Evolutionary conservation across 768 basidiomycete species (phyloP), one percentile per base, ranked within the genome.

Genomic region (Tylopilus balloui): DNA sequence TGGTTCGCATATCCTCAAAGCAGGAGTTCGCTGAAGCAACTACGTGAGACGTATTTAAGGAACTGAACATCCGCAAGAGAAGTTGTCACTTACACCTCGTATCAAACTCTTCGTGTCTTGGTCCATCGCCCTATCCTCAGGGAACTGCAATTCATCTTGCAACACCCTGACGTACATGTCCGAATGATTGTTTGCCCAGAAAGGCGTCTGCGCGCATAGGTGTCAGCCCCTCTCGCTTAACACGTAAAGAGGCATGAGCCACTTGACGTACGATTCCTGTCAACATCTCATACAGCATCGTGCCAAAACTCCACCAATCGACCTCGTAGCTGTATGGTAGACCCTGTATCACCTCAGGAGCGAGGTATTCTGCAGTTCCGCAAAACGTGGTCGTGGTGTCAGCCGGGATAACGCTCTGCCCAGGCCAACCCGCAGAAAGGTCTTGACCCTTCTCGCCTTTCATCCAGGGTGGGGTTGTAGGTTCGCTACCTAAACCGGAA

Each of bases 241-340:
- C 45, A 56, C 45, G 50, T 40, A 45, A 59, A 46, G 39, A 60
- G 42, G 29, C 51, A 27, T 11, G 17, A 19, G 28, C 17, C 43
- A 31, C 29, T 45, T 23, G 40, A 50, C 37, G 82, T 68, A 94
- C 93, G 56, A 94, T 88, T 23, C 95, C 95, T 32, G 90, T 89
- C 69, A 98, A 72, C 88, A 96, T 95, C 73, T 98, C 95, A 65
- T 90, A 92, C 51, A 98, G 71, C 88, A 98, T 95, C 53, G 95
- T 97, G 29, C 95, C 95, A 60, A 95, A 88, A 56, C 87, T 90
- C 94, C 93, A 99, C 90, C 92, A 95, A 66, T 98, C 95, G 19
- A 95, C 92, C 57, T 93, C 91, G 61, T 92, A 98, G 55, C 86
- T 85, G 64, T 98, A 95, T 17, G 84, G 79, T 58, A 88, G 67